Conservation (phyloP, 768 basidiomycete species). For the Leccinum broughii region DNA sequence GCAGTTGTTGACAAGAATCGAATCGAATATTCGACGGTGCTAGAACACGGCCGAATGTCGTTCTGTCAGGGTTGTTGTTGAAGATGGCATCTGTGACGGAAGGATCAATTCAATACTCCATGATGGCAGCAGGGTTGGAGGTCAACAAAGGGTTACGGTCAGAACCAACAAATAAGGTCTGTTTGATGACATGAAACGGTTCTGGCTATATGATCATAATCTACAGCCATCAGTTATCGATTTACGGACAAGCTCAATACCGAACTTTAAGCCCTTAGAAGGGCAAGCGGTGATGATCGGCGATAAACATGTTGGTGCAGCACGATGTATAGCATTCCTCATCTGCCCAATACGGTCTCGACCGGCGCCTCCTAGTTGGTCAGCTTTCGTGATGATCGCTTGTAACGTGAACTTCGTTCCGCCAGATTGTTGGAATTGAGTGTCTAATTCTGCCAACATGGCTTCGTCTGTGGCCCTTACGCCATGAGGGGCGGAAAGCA, state of each 20-base stretch:
- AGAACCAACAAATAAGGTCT: neutral
- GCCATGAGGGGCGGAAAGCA: conserved; percentile 68
- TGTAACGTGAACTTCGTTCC: conserved; percentile 60
- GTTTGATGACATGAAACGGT: neutral
- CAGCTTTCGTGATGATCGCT: conserved; percentile 71
- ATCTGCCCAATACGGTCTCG: conserved; percentile 42
- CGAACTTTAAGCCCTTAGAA: conserved; percentile 51
- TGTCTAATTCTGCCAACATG: conserved; percentile 58
- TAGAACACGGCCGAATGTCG: neutral
- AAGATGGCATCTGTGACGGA: conserved; percentile 1
- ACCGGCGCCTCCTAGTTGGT: conserved; percentile 44
- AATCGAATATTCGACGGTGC: neutral
- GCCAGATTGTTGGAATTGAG: conserved; percentile 31
- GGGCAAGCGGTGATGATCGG: conserved; percentile 58
- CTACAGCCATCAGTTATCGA: conserved; percentile 65
- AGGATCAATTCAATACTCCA: neutral
- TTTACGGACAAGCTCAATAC: conserved; percentile 54
- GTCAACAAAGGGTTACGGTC: neutral
- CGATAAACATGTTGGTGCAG: conserved; percentile 60
- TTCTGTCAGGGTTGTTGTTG: conserved; percentile 7
- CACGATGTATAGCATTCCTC: conserved; percentile 50
- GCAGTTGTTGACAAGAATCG: neutral
- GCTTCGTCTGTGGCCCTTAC: conserved; percentile 53
- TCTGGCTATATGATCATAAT: conserved; percentile 19
- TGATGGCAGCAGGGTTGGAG: neutral